Base-by-base conservation (phyloP, 352 stramenopile genomes). In the Pythium aristosporum region DNA sequence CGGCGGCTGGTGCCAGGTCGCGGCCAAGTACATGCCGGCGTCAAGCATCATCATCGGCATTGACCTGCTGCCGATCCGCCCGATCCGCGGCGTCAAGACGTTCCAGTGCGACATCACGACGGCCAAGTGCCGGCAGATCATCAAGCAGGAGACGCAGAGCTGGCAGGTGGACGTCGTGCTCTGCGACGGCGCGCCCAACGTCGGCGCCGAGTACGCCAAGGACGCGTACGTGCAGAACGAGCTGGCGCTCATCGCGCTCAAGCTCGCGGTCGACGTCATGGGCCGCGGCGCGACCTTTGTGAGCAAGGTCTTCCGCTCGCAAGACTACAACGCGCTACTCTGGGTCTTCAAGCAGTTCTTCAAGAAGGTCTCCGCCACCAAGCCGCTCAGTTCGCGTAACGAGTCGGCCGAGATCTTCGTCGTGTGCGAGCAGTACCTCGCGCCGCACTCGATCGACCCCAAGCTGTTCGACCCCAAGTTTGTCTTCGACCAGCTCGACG, bases 331-430 rank as follows among this genome's bases (percentile, higher is more conserved):
- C 64, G 94, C 96, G 5, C 88, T 99, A 61, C 74, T 99, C 9
- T 99, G 97, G 97, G 94, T 99, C 1, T 97, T 99, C 67, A 97
- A 99, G 82, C 97, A 99, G 75, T 88, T 99, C 8, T 99, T 99
- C 75, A 91, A 97, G 65, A 94, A 96, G 46, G 96, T 99, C 12
- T 91, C 97, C 65, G 96, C 96, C 0, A 98, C 98, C 51, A 99
- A 99, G 80, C 98, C 98, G n/a, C 82, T 97, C 36, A 98, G 96
- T 11, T 99, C 91, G 59, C 92, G 98, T 78, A 96, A 94, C 67
- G 97, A 99, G 68, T 99, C 96, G 12, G 97, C 98, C n/a, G 98
- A 99, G 80, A 99, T 99, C 72, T 99, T 99, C 76, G 95, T 99
- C 18, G 93, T 99, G 1, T 99, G 97, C 74, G 75, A 94, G 63